Percentiles rank a stretch among this genome's conserved stretches.
Conservation (phyloP, 1,284 basidiomycete genomes). For the Tilletia walkeri region DNA sequence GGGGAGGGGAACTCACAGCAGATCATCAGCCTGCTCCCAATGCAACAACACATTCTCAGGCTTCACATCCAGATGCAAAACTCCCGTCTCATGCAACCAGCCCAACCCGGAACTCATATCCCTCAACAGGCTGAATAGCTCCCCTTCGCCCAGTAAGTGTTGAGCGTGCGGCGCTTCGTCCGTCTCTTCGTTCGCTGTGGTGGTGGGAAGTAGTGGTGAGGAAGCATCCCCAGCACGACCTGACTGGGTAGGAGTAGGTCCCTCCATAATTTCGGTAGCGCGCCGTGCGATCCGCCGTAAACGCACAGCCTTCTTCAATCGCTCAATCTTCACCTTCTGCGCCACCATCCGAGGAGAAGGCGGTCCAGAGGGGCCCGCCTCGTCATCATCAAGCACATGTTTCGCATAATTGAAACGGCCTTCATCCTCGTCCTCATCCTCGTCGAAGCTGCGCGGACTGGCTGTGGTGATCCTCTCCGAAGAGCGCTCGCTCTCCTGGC, state of each 20-base stretch:
- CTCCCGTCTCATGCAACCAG: slow-evolving; percentile 48
- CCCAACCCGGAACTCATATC: slow-evolving; percentile 47
- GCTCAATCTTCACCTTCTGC: not conserved
- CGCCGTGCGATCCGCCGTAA: not conserved
- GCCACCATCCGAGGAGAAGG: not conserved
- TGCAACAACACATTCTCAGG: slow-evolving; percentile 88
- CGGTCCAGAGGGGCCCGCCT: not conserved
- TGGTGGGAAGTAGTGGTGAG: no score
- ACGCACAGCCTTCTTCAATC: not conserved
- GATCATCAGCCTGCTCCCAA: slow-evolving; percentile 75
- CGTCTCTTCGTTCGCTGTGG: no score
- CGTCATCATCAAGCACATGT: not conserved
- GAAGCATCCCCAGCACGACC: no score
- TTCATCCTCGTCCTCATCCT: not conserved
- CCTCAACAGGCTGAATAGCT: slow-evolving; percentile 41
- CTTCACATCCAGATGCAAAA: slow-evolving; percentile 86
- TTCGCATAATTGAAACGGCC: not conserved
- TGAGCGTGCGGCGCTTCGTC: slow-evolving; percentile 6
- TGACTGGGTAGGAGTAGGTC: no score
- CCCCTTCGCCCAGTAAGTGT: slow-evolving; percentile 48
- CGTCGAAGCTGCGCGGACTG: not conserved
- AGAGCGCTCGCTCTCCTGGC: no score
- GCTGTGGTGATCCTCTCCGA: no score
- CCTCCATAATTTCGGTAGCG: no score
- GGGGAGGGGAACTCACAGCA: slow-evolving; percentile 59